Evolutionary conservation across 2,329 filamentous ascomycete genomes (phyloP).

Genomic region (Pyrenophora tritici-repentis): DNA sequence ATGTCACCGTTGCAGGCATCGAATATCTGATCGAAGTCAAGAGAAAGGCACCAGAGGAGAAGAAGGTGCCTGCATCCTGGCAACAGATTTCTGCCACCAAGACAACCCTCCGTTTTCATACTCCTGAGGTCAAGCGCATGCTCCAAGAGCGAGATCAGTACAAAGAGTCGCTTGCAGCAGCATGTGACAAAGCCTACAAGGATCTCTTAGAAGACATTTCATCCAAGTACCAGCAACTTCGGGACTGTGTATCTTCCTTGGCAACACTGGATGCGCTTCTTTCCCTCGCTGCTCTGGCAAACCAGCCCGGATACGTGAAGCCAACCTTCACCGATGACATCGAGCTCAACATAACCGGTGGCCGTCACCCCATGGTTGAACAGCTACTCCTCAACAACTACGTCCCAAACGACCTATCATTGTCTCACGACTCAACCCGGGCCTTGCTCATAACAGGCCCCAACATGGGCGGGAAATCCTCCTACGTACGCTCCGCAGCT

Average conservation of each 20-base stretch:
- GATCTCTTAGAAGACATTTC: conserved; percentile 74
- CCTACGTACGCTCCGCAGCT: conserved; percentile 89
- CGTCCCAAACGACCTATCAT: conserved; percentile 83
- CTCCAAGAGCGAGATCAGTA: conserved; percentile 90
- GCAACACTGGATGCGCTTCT: conserved; percentile 88
- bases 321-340: conserved; percentile 70
- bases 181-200: conserved; percentile 83
- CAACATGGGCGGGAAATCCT: conserved; percentile 99
- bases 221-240: conserved; percentile 83
- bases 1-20: conserved; percentile 84
- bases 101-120: conserved; percentile 89
- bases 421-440: conserved; percentile 62
- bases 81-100: conserved; percentile 94
- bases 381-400: conserved; percentile 83
- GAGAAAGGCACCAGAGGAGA: conserved; percentile 70
- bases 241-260: conserved; percentile 84
- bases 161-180: conserved; percentile 88
- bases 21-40: conserved; percentile 94
- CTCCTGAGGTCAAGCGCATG: conserved; percentile 82
- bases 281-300: conserved; percentile 81
- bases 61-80: conserved; percentile 92
- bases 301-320: conserved; percentile 84
- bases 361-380: conserved; percentile 95
- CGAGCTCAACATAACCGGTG: conserved; percentile 71
- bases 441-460: conserved; percentile 92